These are phyloP conservation scores for Penicillium glabrum DNA, from an alignment of 2,329 filamentous ascomycete species.

Conservation along the genomic window DNA sequence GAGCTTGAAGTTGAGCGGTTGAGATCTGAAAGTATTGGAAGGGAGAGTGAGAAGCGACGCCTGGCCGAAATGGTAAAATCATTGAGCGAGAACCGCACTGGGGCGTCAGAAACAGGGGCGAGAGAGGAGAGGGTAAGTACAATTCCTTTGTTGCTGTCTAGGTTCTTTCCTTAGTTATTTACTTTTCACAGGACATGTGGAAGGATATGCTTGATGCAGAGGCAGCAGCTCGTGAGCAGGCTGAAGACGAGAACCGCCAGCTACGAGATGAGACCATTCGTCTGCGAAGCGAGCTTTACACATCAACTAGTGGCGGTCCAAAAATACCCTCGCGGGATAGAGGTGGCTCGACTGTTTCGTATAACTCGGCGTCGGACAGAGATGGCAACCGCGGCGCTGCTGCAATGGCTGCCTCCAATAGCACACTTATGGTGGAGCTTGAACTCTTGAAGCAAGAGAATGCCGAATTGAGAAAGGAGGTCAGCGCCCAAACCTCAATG, in stretches of 20 bases:
- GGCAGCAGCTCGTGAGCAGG: slow-evolving; percentile 81
- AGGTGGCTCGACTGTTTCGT: slow-evolving; percentile 39
- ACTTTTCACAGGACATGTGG: slow-evolving; percentile 70
- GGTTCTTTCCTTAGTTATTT: neutral
- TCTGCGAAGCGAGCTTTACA: slow-evolving; percentile 50
- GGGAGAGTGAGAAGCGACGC: slow-evolving; percentile 82
- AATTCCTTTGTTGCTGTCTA: neutral
- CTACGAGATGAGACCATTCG: slow-evolving; percentile 82
- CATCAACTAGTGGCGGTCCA: slow-evolving; percentile 25
- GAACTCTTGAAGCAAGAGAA: slow-evolving; percentile 88
- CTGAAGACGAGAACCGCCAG: slow-evolving; percentile 82
- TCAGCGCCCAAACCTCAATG: slow-evolving; percentile 96
- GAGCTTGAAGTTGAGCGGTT: slow-evolving; percentile 81
- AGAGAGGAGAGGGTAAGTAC: slow-evolving; percentile 48
- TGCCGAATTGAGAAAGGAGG: slow-evolving; percentile 84
- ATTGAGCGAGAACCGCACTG: slow-evolving; percentile 54
- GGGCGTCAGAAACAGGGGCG: slow-evolving; percentile 52
- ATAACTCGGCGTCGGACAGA: slow-evolving; percentile 36
- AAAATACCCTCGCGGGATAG: slow-evolving; percentile 35
- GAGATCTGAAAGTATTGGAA: slow-evolving; percentile 71
- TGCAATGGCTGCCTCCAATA: slow-evolving; percentile 58
- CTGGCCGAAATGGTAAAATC: slow-evolving; percentile 77
- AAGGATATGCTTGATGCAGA: slow-evolving; percentile 94
- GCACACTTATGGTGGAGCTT: slow-evolving; percentile 76
- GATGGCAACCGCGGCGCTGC: slow-evolving; percentile 42